Conservation (phyloP, 2,329 filamentous ascomycete genomes). For the Venturia asperata region DNA sequence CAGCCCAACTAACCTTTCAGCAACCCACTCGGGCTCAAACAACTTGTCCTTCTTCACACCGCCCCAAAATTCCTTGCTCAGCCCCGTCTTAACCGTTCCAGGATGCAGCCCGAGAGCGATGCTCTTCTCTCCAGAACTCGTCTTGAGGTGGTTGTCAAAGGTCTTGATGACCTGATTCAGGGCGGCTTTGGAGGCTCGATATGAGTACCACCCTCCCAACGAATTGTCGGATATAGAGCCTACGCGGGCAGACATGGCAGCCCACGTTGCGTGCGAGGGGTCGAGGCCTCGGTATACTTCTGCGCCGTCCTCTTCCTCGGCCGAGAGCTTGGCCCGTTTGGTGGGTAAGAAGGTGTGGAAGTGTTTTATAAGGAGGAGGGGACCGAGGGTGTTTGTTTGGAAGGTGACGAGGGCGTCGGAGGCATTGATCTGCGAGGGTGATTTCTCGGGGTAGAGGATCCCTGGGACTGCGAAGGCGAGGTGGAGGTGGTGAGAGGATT, state of each 20-base stretch:
- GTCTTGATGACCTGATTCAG: conserved; percentile 65
- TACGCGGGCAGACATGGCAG: conserved; percentile 72
- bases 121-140: conserved; percentile 53
- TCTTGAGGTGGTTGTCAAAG: conserved; percentile 59
- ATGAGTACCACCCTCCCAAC: conserved; percentile 74
- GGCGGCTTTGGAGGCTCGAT: conserved; percentile 68
- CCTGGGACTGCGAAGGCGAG: conserved; percentile 65
- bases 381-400: conserved; percentile 65
- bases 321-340: conserved; percentile 39
- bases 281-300: conserved; percentile 34
- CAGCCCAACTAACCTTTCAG: conserved; percentile 49
- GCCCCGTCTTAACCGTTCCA: conserved; percentile 68
- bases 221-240: conserved; percentile 66
- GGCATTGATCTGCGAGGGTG: conserved; percentile 57
- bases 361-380: conserved; percentile 69
- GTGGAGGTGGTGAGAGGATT: conserved; percentile 52
- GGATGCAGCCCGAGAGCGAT: conserved; percentile 68
- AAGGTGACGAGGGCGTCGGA: conserved; percentile 60
- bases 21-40: conserved; percentile 60
- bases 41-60: conserved; percentile 56
- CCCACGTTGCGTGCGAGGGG: conserved; percentile 53
- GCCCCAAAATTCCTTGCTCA: conserved; percentile 66
- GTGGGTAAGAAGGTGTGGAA: conserved; percentile 62
- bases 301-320: conserved; percentile 22
- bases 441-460: conserved; percentile 65